Evolutionary conservation across 164 flowering plant genomes (phyloP), one percentile per base, ranked within the genome.

Genomic region (Macadamia integrifolia): DNA sequence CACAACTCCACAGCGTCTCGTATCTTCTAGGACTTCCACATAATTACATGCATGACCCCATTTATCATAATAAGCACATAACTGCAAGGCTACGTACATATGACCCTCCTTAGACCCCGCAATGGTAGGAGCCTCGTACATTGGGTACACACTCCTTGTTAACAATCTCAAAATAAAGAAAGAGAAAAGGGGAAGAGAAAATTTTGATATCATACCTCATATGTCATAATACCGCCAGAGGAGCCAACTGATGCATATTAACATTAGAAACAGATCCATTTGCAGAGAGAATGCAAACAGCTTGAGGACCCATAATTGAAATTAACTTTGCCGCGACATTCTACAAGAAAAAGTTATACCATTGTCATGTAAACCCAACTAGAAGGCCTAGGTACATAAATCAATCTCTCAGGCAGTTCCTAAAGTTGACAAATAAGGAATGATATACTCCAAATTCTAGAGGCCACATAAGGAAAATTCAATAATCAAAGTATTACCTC

Each of bases 191-290:
- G 15, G 15, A 53, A 15, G 29, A 49, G 30, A 9, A 18, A 4
- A 60, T 55, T 42, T 65, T 13, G 40, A 63, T 2, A 53, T 60
- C 66, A 66, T 66, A 62, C 96, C 91, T 90, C 96, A 35, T 83
- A 88, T 53, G 87, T 87, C 72, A 89, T 66, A 29, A 77, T 75
- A 49, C 88, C 87, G 6, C 86, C 85, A 64, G 85, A 81, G 59
- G 90, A 82, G 66, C 84, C 86, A 3, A 83, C 61, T 87, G 92
- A 14, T 88, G 83, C 71, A 90, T 72, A 0, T 91, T 88, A 43
- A 83, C 90, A 70, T 76, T 87, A 1, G 93, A 90, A 73, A 90
- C 76, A 56, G 88, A 74, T 11, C 96, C 96, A 76, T 82, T 87
- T 1, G 96, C 93, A 3, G 93, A 86, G 62, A 90, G 90, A 71